Base-by-base conservation (phyloP, 345 rosid genomes). In the Ricinus communis region DNA sequence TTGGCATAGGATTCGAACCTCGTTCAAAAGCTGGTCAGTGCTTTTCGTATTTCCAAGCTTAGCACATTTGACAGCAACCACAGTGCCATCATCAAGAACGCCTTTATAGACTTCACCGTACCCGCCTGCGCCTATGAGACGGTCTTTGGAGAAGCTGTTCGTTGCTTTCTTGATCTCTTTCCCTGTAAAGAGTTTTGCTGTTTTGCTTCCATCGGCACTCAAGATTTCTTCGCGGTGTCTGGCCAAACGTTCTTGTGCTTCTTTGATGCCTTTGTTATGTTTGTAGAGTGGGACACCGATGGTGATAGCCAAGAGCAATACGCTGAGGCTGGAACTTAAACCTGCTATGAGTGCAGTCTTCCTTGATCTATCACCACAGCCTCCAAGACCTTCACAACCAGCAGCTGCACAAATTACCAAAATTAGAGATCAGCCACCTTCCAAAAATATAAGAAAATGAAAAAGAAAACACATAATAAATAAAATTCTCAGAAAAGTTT, bases 21-120 rank as follows among this genome's bases (percentile, higher is more conserved):
- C 86, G 14, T 84, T 86, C 47, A 84, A 81, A n/a, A 86, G 77
- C 64, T 86, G 88, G 59, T 82, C 86, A 7, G 82, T 73, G 5
- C 86, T 82, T 25, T 84, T 86, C 41, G 82, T 33, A 76, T 75
- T 84, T 21, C 90, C 88, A 16, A 84, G 68, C 72, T 86, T 86
- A 13, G 88, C 86, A 65, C 88, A 76, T 58, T 86, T 86, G 76
- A 86, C 77, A 19, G 90, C 90, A 3, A 80, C 84, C 1, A 58
- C 56, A 22, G 83, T 79, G 53, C 86, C 86, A 49, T 86, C 90
- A 8, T 71, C 68, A 12, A 84, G 77, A 40, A 68, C 40, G 70
- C 86, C 87, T 54, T 59, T 82, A 54, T 62, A 86, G 33, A 84
- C 90, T 13, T 80, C 90, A 15, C 88, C 90, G n/a, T 71, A 86